phyloP scores from a whole-genome alignment of 352 stramenopile genomes.

The Phytophthora hibernalis region DNA sequence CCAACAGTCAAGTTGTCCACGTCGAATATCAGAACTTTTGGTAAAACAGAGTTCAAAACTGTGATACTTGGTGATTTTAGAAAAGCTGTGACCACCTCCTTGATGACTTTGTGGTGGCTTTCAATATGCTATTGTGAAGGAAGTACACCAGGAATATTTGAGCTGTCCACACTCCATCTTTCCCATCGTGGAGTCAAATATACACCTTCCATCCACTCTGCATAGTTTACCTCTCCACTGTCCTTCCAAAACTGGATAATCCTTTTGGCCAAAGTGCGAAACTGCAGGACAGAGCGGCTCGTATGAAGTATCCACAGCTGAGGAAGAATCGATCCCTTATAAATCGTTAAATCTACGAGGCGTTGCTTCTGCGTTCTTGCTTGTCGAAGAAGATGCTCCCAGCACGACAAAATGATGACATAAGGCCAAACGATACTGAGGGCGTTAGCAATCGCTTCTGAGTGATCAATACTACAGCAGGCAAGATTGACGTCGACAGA shows the following conservation, averaged over 20 bases:
- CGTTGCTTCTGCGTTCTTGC: neutral
- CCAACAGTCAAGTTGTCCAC: neutral
- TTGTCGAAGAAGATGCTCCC: slow-evolving; percentile 4
- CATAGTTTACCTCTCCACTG: neutral
- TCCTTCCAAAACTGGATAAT: neutral
- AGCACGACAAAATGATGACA: slow-evolving; percentile 1
- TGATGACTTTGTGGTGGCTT: slow-evolving; percentile 16
- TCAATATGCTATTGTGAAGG: slow-evolving; percentile 10
- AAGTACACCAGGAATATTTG: neutral
- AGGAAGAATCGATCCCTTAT: neutral
- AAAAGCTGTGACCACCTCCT: slow-evolving; percentile 7
- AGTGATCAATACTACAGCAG: slow-evolving; percentile 1
- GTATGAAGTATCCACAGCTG: neutral
- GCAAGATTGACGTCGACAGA: neutral
- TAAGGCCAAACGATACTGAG: neutral
- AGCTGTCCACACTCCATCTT: neutral
- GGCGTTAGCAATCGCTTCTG: neutral
- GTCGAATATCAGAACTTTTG: neutral
- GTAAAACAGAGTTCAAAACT: slow-evolving; percentile 3
- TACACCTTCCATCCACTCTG: slow-evolving; percentile 1
- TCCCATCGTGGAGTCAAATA: neutral
- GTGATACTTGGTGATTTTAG: slow-evolving; percentile 2
- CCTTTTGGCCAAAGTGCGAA: neutral
- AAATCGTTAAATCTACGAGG: neutral
- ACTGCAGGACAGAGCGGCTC: neutral